Percentiles rank a stretch among this genome's conserved stretches.
Evolutionary conservation across 2,329 filamentous ascomycete genomes (phyloP).

Genomic region (Phyllosticta ampelicida): DNA sequence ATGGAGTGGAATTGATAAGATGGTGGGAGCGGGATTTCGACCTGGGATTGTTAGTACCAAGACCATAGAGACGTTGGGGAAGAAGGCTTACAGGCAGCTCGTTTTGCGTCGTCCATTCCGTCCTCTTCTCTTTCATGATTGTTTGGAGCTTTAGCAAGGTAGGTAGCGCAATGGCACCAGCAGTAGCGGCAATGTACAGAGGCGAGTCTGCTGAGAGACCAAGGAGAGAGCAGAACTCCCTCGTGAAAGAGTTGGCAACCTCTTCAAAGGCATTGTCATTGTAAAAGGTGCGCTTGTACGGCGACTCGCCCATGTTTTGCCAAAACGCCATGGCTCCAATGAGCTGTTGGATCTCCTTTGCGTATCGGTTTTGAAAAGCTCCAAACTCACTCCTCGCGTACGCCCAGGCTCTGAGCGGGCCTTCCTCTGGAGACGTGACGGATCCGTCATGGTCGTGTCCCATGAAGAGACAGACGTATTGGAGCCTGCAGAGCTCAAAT

Average conservation of each 20-base stretch:
- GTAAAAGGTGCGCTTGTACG: conserved; percentile 70
- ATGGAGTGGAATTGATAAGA: conserved; percentile 78
- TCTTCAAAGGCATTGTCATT: conserved; percentile 69
- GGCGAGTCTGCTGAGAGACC: conserved; percentile 86
- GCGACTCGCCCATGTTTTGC: conserved; percentile 62
- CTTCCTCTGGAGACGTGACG: conserved; percentile 34
- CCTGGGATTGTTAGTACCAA: conserved; percentile 28
- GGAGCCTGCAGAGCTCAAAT: conserved; percentile 83
- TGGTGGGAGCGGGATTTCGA: conserved; percentile 55
- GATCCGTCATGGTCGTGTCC: conserved; percentile 48
- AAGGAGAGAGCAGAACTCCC: conserved; percentile 87
- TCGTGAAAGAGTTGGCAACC: conserved; percentile 75
- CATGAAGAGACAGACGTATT: conserved; percentile 82
- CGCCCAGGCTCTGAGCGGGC: conserved; percentile 53
- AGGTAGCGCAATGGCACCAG: conserved; percentile 82
- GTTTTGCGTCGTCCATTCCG: conserved; percentile 87
- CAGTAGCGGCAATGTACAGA: conserved; percentile 84
- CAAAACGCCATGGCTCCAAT: conserved; percentile 71
- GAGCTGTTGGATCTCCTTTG: conserved; percentile 70
- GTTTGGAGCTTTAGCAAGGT: conserved; percentile 78
- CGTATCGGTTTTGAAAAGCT: conserved; percentile 63
- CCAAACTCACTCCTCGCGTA: conserved; percentile 70
- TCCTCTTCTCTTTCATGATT: conserved; percentile 79
- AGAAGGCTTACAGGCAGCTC: conserved; percentile 67
- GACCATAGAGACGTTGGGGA: background rate